phyloP scores from a whole-genome alignment of 2,329 filamentous ascomycete species.

The Penicillium decumbens region DNA sequence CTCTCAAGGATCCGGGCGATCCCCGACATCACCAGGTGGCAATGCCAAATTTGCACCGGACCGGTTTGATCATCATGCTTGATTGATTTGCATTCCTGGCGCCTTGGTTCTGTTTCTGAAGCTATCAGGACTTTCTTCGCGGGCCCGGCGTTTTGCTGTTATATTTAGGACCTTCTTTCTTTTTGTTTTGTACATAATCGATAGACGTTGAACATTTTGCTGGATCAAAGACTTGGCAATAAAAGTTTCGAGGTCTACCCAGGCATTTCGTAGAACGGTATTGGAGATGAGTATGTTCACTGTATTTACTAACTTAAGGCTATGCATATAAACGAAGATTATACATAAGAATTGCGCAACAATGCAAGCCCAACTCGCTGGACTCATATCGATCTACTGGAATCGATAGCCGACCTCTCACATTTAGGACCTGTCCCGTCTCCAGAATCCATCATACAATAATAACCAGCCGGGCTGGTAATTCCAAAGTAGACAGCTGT shows the following conservation, averaged over 20 bases:
- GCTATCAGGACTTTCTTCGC: neutral
- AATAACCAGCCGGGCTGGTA: slow-evolving; percentile 65
- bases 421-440: neutral
- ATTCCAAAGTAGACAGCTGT: slow-evolving; percentile 81
- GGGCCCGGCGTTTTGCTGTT: slow-evolving; percentile 3
- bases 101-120: neutral
- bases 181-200: neutral
- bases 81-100: neutral
- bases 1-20: neutral
- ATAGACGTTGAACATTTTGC: neutral
- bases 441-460: neutral
- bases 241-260: neutral
- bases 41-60: neutral
- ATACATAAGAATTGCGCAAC: neutral
- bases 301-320: neutral
- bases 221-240: neutral
- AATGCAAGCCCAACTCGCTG: neutral
- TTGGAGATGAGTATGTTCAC: neutral
- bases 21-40: neutral
- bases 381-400: neutral
- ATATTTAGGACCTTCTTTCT: neutral
- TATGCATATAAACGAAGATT: neutral
- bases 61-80: neutral
- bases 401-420: neutral
- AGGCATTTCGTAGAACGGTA: neutral